Conservation (phyloP, 768 basidiomycete species). For the Myochromella boudieri region DNA sequence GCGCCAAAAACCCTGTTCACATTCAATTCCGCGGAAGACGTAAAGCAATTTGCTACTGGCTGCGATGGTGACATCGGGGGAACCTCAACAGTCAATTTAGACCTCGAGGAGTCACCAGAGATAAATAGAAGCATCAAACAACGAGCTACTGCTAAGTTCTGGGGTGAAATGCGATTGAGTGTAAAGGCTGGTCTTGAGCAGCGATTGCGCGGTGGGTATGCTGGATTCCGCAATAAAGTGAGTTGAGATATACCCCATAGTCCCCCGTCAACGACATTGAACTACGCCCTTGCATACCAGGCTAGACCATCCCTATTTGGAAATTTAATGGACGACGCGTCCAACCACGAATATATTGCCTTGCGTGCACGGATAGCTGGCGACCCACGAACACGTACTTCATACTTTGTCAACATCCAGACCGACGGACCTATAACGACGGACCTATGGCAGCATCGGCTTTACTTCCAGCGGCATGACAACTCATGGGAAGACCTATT, state of each 20-base stretch:
- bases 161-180: conserved; percentile 73
- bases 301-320: conserved; percentile 84
- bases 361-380: conserved; percentile 79
- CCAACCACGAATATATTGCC: conserved; percentile 76
- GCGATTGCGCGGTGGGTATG: conserved; percentile 81
- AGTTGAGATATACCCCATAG: conserved; percentile 7
- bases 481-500: conserved; percentile 81
- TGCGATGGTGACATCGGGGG: conserved; percentile 91
- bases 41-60: conserved; percentile 70
- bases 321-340: conserved; percentile 80
- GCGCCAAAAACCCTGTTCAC: conserved; percentile 64
- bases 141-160: conserved; percentile 65
- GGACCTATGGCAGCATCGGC: conserved; percentile 93
- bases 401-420: conserved; percentile 94
- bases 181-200: conserved; percentile 69
- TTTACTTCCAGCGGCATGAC: conserved; percentile 71
- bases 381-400: conserved; percentile 69
- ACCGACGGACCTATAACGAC: conserved; percentile 79
- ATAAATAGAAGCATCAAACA: conserved; percentile 45
- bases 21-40: conserved; percentile 58
- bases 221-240: conserved; percentile 87
- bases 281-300: conserved; percentile 34
- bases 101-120: conserved; percentile 55
- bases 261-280: not conserved
- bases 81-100: conserved; percentile 74